These are phyloP conservation scores for Hymenotorrendiella dingleyae DNA, from an alignment of 2,329 filamentous ascomycete genomes.

Conservation along the genomic window DNA sequence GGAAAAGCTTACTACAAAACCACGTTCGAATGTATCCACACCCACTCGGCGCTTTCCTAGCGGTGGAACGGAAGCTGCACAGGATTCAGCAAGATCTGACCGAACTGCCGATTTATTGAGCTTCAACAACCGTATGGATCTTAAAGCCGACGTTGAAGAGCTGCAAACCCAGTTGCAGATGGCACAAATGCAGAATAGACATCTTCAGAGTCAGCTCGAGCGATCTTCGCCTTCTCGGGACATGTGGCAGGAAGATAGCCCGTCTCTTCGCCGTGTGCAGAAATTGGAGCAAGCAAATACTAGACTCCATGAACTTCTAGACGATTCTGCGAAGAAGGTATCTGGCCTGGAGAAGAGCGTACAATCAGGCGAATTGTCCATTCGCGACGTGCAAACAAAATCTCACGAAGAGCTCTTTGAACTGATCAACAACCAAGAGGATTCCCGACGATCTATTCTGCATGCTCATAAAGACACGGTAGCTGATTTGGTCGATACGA, in stretches of 20 bases:
- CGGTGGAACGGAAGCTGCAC: constrained; percentile 49
- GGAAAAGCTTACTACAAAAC: constrained; percentile 45
- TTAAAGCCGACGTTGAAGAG: constrained; percentile 85
- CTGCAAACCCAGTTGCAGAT: constrained; percentile 92
- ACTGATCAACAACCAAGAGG: constrained; percentile 86
- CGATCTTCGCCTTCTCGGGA: constrained; percentile 58
- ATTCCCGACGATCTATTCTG: constrained; percentile 74
- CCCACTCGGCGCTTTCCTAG: constrained; percentile 67
- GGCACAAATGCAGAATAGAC: constrained; percentile 89
- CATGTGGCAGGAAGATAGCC: constrained; percentile 64
- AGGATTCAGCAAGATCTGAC: constrained; percentile 79
- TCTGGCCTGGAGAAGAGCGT: constrained; percentile 84
- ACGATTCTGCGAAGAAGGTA: constrained; percentile 89
- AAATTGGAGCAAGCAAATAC: constrained; percentile 91
- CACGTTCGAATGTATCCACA: constrained; percentile 70
- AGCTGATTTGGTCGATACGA: constrained; percentile 78
- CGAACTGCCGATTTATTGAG: constrained; percentile 76
- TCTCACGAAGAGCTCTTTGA: constrained; percentile 94
- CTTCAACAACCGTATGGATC: constrained; percentile 84
- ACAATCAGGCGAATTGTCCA: constrained; percentile 76
- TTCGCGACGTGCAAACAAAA: constrained; percentile 86
- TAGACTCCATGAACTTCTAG: constrained; percentile 86
- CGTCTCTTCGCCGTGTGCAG: constrained; percentile 73
- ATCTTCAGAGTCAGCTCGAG: constrained; percentile 82
- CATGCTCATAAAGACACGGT: constrained; percentile 82